These are phyloP conservation scores for Hymenoscyphus fraxineus DNA, from an alignment of 2,329 filamentous ascomycete species.

Conservation along the genomic window DNA sequence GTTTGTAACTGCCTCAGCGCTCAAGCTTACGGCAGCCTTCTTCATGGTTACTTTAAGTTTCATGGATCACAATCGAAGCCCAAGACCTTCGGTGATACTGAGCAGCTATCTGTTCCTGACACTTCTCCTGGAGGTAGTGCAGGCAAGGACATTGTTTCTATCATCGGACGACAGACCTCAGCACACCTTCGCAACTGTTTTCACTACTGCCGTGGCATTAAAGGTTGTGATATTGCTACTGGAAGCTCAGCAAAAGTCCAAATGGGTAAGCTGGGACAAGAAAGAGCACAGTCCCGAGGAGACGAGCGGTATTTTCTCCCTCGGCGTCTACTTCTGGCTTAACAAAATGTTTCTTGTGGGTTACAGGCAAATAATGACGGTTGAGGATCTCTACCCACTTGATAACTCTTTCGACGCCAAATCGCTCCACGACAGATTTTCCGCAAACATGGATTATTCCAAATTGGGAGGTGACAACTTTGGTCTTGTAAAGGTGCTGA, in stretches of 20 bases:
- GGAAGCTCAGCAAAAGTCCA: slow-evolving; percentile 20
- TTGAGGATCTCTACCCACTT: slow-evolving; percentile 29
- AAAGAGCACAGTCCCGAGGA: slow-evolving; percentile 23
- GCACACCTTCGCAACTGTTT: slow-evolving; percentile 5
- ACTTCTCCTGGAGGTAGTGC: slow-evolving; percentile 13
- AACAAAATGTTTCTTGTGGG: slow-evolving; percentile 34
- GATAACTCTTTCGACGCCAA: slow-evolving; percentile 15
- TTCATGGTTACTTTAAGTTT: slow-evolving; percentile 9
- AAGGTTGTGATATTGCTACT: slow-evolving; percentile 19
- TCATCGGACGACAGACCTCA: slow-evolving; percentile 6
- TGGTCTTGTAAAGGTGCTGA: slow-evolving; percentile 26
- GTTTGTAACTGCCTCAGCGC: not conserved
- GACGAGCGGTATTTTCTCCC: slow-evolving; percentile 33
- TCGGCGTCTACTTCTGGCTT: slow-evolving; percentile 36
- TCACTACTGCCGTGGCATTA: slow-evolving; percentile 14
- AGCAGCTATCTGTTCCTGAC: slow-evolving; percentile 15
- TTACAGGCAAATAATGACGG: slow-evolving; percentile 29
- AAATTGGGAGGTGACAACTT: slow-evolving; percentile 17
- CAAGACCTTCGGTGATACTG: slow-evolving; percentile 16
- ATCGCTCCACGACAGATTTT: slow-evolving; percentile 13
- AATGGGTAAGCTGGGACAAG: slow-evolving; percentile 11
- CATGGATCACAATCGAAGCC: slow-evolving; percentile 17
- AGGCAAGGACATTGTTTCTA: slow-evolving; percentile 17
- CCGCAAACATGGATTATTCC: slow-evolving; percentile 14
- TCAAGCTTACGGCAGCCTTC: slow-evolving; percentile 5